Evolutionary conservation across 108 stramenopile genomes (phyloP), one percentile per base, ranked within the genome.

Genomic region (Aurantiochytrium sp.): DNA sequence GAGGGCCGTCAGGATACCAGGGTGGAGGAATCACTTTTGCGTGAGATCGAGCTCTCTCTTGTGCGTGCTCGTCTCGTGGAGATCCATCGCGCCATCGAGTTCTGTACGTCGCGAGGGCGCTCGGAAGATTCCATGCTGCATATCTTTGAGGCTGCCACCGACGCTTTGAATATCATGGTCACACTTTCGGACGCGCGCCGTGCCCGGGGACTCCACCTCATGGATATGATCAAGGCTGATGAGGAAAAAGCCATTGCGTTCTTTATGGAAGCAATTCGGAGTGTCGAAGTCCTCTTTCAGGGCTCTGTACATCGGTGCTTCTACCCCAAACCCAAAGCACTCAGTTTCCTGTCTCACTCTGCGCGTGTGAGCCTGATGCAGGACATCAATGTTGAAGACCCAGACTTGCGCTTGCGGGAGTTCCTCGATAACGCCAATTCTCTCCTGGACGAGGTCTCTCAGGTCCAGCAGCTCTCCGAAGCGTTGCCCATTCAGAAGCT

Each of bases 281-380:
- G 53, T 35, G 90, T 92, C 25, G 92, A 92, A 64, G 87, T 92
- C 69, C 21, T 92, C 6, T 92, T 91, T 91, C 57, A 88, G 28
- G 89, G 91, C 42, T 44, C 58, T 29, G 4, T 92, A 19, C 91
- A 91, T 47, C 88, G 90, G 59, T 47, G 88, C 23, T 92, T 92
- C 76, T 92, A 90, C 89, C 92, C 90, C 45, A 71, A 89, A 18
- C 92, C 92, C n/a, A 58, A 72, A n/a, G 76, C 89, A 44, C 89
- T 89, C 53, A 44, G 72, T 44, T 60, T 91, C 58, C 44, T 92
- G 18, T 72, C 92, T 42, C 88, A 91, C 35, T 73, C 92, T 28
- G 71, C 91, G 4, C 91, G 91, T 59, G 53, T 87, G 14, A 35
- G 57, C n/a, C 89, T 92, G 18, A 87, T 92, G 42, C 72, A 90